Percentiles rank a stretch among this genome's conserved stretches.
phyloP scores from a whole-genome alignment of 139 green algal species.

The Coelastrella sp. region DNA sequence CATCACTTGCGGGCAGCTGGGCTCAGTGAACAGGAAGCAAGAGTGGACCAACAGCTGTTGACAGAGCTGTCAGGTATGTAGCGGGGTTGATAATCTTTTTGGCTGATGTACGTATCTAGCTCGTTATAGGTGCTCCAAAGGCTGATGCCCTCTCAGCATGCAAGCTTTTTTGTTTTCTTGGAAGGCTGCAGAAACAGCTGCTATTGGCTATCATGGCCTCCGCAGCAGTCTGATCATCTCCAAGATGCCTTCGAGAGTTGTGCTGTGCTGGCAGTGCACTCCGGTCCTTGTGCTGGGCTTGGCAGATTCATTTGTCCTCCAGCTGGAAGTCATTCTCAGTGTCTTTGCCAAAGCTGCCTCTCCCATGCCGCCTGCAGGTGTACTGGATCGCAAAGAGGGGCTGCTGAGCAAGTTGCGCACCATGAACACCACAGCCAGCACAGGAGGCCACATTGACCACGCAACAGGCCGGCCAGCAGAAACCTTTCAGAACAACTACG shows the following conservation, averaged over 20 bases:
- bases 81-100: not conserved
- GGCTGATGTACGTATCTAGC: not conserved
- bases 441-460: constrained; percentile 57
- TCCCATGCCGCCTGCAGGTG: not conserved
- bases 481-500: constrained; percentile 69
- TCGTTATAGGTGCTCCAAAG: too few relatives aligned
- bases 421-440: constrained; percentile 76
- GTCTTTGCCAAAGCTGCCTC: not conserved
- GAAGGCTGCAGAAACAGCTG: too few relatives aligned
- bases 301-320: not conserved
- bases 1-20: not conserved
- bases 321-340: not conserved
- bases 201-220: too few relatives aligned
- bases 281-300: not conserved
- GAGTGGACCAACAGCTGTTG: constrained; percentile 31
- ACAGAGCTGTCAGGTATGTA: constrained; percentile 23
- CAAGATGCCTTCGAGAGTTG: too few relatives aligned
- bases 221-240: not conserved
- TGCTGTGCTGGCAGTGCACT: too few relatives aligned
- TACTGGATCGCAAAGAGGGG: constrained; percentile 76
- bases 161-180: too few relatives aligned
- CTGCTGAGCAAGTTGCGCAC: constrained; percentile 68
- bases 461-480: constrained; percentile 15
- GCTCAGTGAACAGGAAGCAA: not conserved
- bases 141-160: too few relatives aligned